Evolutionary conservation across 2,329 filamentous ascomycete species (phyloP), one percentile per base, ranked within the genome.

Genomic region (Cordyceps cateniannulata): DNA sequence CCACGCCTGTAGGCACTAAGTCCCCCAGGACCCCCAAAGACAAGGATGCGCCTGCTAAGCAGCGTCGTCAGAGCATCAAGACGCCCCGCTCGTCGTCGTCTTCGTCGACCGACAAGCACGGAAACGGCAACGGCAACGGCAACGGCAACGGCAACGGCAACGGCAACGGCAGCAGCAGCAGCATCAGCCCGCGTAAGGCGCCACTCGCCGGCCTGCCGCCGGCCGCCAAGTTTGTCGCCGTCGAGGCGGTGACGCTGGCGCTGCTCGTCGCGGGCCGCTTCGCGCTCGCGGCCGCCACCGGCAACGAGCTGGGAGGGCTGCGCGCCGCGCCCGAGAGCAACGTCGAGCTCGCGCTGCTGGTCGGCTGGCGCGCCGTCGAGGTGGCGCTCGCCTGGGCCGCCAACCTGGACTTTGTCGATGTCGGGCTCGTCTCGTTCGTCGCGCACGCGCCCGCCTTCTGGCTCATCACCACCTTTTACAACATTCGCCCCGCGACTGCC

Each of bases 401-500:
- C 48, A 81, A 86, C 64, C 90, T 89, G 70, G 91, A 96, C 72
- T 85, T 88, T 75, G 81, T 85, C 70, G 88, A 91, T 71, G 77
- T 89, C 55, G 83, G 82, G 12, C 81, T 84, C 51, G 76, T 91
- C 69, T 83, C 84, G 62, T 72, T 91, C 63, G 78, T 97, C 47
- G 87, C 88, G 60, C 86, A 91, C 73, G 83, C 88, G 22, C 93
- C 93, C 48, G 84, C 85, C 67, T 84, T 89, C 64, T 90, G 89
- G 70, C 85, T 97, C 48, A 79, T 96, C 29, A 80, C 81, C 32
- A 85, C 85, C 57, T 96, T 96, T 77, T 96, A 96, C 81, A 75
- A 79, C 40, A 81, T 96, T 66, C 81, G 83, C 27, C 77, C 83
- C 27, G 73, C 77, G 58, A 87, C 88, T 0, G 80, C 87, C 22